Base-by-base conservation (phyloP, 192 early-diverging fungal species). In the Radiomyces spectabilis region DNA sequence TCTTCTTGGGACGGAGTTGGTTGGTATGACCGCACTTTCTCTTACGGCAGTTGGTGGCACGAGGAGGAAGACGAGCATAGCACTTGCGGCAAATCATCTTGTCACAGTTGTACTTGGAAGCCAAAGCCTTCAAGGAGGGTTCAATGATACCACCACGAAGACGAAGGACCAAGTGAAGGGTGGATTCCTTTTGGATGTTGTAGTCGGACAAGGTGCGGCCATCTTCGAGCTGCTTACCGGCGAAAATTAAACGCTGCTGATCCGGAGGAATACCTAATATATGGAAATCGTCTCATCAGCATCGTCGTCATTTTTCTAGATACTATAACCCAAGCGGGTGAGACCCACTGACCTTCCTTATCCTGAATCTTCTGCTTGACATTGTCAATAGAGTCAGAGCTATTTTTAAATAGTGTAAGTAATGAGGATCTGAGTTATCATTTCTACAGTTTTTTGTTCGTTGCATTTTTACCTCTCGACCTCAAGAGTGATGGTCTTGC, bases 31-130 rank as follows among this genome's bases (percentile, higher is more conserved):
- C 94, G 74, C 95, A 98, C 91, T 98, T 98, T 87, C 91, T 95
- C 93, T 99, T 99, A 66, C 97, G 86, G 85, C 97, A 99, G 90
- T 99, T 99, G 77, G 94, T 97, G 62, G 97, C 97, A 78, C 95
- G 90, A 54, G 92, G 92, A 49, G 97, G 97, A 59, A 99, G 88
- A 73, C 95, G 92, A 65, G 97, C 97, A 80, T 99, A 99, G 84
- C 96, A 93, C 83, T 99, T 99, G 78, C 96, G 90, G 89, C 96
- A 99, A 67, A 99, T 91, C 91, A 92, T 92, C 92, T 97, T 99
- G 46, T 99, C 96, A 82, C 96, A 99, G 91, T 95, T 95, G 88
- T 89, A 99, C 83, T 95, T 97, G 77, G 91, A 93, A 64, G 96
- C 96, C 59, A 99, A 82, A 51, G 87, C 93, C 85, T 92, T 95